These are phyloP conservation scores for Apiotrichum mycotoxinovorans DNA, from an alignment of 1,284 basidiomycete species.

Conservation along the genomic window DNA sequence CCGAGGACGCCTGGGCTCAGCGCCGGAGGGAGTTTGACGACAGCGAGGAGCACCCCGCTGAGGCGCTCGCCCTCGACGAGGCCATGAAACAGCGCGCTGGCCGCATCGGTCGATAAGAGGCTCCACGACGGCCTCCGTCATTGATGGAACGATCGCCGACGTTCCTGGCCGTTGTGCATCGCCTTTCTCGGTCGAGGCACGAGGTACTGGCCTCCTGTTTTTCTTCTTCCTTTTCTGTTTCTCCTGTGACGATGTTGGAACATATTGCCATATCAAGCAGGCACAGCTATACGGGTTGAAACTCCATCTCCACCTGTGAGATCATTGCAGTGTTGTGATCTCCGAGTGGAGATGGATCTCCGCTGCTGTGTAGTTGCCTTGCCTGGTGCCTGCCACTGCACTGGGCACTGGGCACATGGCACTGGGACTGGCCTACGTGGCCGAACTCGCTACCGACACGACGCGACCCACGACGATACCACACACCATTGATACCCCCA, in stretches of 20 bases:
- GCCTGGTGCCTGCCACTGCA: too few species aligned
- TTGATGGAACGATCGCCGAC: not conserved
- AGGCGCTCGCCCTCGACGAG: slow-evolving; percentile 36
- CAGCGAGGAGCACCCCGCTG: slow-evolving; percentile 39
- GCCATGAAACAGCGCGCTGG: slow-evolving; percentile 30
- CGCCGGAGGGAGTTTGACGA: slow-evolving; percentile 65
- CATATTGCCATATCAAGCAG: too few species aligned
- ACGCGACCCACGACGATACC: not conserved
- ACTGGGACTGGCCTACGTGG: too few species aligned
- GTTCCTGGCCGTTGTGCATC: not conserved
- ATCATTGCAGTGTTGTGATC: too few species aligned
- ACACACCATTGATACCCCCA: not conserved
- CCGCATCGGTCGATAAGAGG: not conserved
- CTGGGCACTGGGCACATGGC: too few species aligned
- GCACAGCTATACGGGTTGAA: too few species aligned
- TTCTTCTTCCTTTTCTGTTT: not conserved
- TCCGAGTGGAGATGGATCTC: too few species aligned
- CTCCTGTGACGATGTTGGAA: too few species aligned
- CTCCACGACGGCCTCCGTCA: not conserved
- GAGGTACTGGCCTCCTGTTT: not conserved
- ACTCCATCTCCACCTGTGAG: too few species aligned
- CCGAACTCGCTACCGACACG: too few species aligned
- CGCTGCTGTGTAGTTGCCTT: too few species aligned
- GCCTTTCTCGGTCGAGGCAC: not conserved
- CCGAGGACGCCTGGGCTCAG: slow-evolving; percentile 79